phyloP scores from a whole-genome alignment of 257 asterid genomes.

The Solanum habrochaites region DNA sequence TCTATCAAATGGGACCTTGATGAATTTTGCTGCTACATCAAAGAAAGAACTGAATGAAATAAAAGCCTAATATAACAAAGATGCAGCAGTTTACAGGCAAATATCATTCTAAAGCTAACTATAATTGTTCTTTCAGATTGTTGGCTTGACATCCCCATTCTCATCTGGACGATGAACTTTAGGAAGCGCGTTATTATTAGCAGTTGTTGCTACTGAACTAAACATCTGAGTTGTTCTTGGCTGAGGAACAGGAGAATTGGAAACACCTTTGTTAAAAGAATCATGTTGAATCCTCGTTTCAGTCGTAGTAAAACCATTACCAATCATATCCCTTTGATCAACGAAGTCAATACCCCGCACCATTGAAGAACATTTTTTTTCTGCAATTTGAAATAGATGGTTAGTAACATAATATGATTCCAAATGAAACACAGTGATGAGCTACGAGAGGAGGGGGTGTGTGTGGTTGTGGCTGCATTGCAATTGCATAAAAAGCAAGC shows the following conservation, averaged over 20 bases:
- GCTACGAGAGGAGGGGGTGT: neutral
- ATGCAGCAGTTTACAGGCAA: slow-evolving; percentile 12
- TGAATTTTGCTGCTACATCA: slow-evolving; percentile 23
- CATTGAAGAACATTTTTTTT: slow-evolving; percentile 46
- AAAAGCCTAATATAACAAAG: slow-evolving; percentile 35
- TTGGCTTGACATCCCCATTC: slow-evolving; percentile 48
- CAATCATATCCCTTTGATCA: slow-evolving; percentile 18
- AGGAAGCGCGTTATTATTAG: slow-evolving; percentile 12
- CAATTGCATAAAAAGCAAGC: neutral
- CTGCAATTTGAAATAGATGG: slow-evolving; percentile 26
- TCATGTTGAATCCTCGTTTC: slow-evolving; percentile 32
- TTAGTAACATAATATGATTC: slow-evolving; percentile 1
- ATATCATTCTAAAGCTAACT: slow-evolving; percentile 23
- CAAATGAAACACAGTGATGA: neutral
- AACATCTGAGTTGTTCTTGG: slow-evolving; percentile 21
- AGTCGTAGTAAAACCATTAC: slow-evolving; percentile 27
- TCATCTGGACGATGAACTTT: slow-evolving; percentile 23
- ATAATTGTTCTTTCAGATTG: slow-evolving; percentile 17
- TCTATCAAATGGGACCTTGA: slow-evolving; percentile 25
- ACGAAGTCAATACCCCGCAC: slow-evolving; percentile 37
- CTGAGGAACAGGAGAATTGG: slow-evolving; percentile 19
- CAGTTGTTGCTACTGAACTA: slow-evolving; percentile 15
- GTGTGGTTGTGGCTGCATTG: neutral
- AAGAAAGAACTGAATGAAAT: slow-evolving; percentile 14
- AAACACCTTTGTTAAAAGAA: slow-evolving; percentile 40